Evolutionary conservation across 257 asterid genomes (phyloP).

Genomic region (Plantago major): DNA sequence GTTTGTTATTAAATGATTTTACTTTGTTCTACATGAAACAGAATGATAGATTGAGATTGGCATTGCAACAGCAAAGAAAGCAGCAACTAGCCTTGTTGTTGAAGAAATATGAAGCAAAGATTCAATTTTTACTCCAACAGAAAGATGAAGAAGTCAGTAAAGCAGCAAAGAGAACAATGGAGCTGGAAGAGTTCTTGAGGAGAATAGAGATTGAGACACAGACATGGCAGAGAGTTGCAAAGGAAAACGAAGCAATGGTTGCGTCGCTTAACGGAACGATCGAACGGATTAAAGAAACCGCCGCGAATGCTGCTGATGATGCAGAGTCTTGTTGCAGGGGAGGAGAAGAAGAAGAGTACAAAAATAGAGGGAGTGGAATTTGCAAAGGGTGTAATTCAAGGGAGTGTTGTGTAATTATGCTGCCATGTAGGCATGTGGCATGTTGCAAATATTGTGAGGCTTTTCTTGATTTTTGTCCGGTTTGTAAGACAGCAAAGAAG

Average conservation of each 20-base stretch:
- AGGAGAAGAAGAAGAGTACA: constrained; percentile 9
- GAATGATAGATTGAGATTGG: constrained; percentile 59
- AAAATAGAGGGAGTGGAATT: constrained; percentile 21
- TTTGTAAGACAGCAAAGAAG: constrained; percentile 52
- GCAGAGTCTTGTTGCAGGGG: constrained; percentile 52
- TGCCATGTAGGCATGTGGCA: constrained; percentile 83
- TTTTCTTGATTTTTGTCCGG: constrained; percentile 58
- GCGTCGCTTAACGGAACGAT: constrained; percentile 44
- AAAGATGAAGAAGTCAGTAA: constrained; percentile 56
- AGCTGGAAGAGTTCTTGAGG: constrained; percentile 38
- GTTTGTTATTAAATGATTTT: neutral
- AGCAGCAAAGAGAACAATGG: constrained; percentile 36
- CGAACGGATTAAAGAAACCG: constrained; percentile 44
- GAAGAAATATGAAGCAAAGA: constrained; percentile 46
- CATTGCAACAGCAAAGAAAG: constrained; percentile 48
- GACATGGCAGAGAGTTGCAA: constrained; percentile 54
- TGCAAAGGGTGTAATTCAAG: constrained; percentile 55
- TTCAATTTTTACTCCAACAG: constrained; percentile 32
- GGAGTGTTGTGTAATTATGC: constrained; percentile 49
- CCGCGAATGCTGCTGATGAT: constrained; percentile 38
- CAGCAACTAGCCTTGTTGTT: constrained; percentile 30
- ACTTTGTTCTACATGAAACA: constrained; percentile 18
- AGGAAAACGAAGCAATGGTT: constrained; percentile 45
- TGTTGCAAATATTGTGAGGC: constrained; percentile 58
- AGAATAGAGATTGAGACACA: constrained; percentile 48